Base-by-base conservation (phyloP, 148 eudicot species). In the Fagopyrum tataricum region DNA sequence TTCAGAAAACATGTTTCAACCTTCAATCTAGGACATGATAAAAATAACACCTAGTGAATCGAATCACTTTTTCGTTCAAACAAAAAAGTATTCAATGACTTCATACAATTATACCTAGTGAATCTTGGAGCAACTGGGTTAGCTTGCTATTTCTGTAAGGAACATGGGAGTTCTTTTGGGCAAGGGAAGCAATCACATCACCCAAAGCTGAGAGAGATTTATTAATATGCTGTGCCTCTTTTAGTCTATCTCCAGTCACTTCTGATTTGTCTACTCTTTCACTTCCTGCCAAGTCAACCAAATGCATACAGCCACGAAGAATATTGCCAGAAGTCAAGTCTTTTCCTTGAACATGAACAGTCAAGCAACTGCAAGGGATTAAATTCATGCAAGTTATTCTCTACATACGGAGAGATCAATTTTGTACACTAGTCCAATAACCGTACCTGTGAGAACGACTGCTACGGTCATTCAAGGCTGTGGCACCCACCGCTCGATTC, bases 201-300 rank as follows among this genome's bases (percentile, higher is more conserved):
- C 99, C 99, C 79, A 95, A 82, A 62, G 99, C 99, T 52, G 99
- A 95, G 59, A 95, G 91, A 76, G 99, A 95, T 73, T 80, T 91
- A 73, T 91, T 95, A 24, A 95, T 95, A 78, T 95, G 99, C 69
- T 91, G 97, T 11, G 97, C 99, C 83, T 95, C 99, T 80, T 95
- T 95, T 24, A 95, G 84, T 76, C 99, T 91, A 75, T 95, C 99
- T 72, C 99, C 97, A 2, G 94, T 90, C 67, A 86, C 99, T 85
- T 91, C 99, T 66, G 99, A 95, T 83, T 95, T 95, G 75, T 95
- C 88, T n/a, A 92, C 99, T 76, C 97, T 87, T 85, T 95, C 99
- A 81, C 99, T 95, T 44, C 99, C 99, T 4, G 99, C 99, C 70
- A 95, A 80, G 84, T 95, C 99, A 74, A 95, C 99, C 73, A 95